These are phyloP conservation scores for Salix purpurea DNA, from an alignment of 345 rosid species.

Conservation along the genomic window DNA sequence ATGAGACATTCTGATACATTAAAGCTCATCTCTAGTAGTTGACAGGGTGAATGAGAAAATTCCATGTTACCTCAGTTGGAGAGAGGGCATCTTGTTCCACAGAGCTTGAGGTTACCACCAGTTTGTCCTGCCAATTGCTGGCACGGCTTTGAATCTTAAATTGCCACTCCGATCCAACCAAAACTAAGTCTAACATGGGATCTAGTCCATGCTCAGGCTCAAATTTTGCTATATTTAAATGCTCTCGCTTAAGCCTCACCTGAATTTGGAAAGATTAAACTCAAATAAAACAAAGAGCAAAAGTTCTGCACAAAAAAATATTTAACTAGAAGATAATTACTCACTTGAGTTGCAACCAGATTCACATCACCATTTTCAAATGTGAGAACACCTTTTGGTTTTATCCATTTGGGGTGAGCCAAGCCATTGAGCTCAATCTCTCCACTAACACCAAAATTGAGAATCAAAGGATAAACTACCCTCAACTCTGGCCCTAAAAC, in stretches of 20 bases:
- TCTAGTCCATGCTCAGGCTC: slow-evolving; percentile 92
- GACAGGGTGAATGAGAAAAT: neutral
- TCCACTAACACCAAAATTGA: slow-evolving; percentile 89
- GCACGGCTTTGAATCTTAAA: slow-evolving; percentile 95
- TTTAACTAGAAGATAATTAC: slow-evolving; percentile 13
- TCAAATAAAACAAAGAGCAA: neutral
- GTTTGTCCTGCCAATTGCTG: slow-evolving; percentile 95
- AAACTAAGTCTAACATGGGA: slow-evolving; percentile 86
- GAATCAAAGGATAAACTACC: slow-evolving; percentile 86
- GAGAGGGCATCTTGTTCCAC: slow-evolving; percentile 94
- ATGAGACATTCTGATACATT: neutral
- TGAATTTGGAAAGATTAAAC: slow-evolving; percentile 31
- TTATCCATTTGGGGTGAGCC: slow-evolving; percentile 87
- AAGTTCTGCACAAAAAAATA: slow-evolving; percentile 1
- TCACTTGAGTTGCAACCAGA: slow-evolving; percentile 96
- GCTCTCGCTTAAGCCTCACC: slow-evolving; percentile 94
- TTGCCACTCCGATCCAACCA: slow-evolving; percentile 99
- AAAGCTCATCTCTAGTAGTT: neutral
- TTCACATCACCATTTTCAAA: slow-evolving; percentile 98
- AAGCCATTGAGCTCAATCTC: slow-evolving; percentile 85
- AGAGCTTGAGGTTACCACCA: slow-evolving; percentile 85
- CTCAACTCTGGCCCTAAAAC: slow-evolving; percentile 90
- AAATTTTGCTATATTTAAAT: slow-evolving; percentile 84
- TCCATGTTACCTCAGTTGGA: slow-evolving; percentile 70
- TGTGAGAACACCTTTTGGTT: slow-evolving; percentile 82